These are phyloP conservation scores for Ambrosia hybrid DNA, from an alignment of 140 eudicot species.

Conservation along the genomic window DNA sequence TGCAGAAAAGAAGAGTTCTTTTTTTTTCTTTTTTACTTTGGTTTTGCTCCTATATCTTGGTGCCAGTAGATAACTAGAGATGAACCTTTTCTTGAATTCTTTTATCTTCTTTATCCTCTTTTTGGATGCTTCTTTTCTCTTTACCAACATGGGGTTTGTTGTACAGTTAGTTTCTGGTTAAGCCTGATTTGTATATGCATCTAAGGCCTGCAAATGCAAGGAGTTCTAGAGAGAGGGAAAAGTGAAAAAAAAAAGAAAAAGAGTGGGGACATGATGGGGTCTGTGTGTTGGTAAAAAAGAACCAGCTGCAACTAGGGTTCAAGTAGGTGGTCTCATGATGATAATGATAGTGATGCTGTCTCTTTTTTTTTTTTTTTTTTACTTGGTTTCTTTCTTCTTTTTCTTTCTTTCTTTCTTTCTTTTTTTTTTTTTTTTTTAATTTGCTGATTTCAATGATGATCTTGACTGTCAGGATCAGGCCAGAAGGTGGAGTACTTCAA, in stretches of 20 bases:
- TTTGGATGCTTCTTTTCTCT: conserved; percentile 43
- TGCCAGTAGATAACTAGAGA: conserved; percentile 44
- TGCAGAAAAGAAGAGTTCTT: conserved; percentile 39
- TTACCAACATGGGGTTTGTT: conserved; percentile 63
- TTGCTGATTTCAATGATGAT: conserved; percentile 73
- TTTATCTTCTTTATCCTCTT: conserved; percentile 36
- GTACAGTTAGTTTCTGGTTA: conserved; percentile 57
- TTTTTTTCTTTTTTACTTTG: conserved; percentile 7
- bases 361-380: background rate
- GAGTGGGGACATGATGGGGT: background rate
- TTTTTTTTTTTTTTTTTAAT: background rate
- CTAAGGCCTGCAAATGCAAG: conserved; percentile 36
- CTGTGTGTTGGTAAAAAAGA: conserved; percentile 45
- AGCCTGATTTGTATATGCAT: conserved; percentile 43
- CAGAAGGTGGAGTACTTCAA: conserved; percentile 93
- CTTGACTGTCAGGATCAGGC: conserved; percentile 79
- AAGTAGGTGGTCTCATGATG: conserved; percentile 45
- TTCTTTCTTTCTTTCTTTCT: background rate
- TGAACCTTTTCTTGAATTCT: conserved; percentile 47
- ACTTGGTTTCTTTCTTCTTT: too few species aligned
- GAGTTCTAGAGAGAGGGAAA: conserved; percentile 26
- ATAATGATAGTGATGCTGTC: conserved; percentile 44
- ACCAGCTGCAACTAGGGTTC: conserved; percentile 33
- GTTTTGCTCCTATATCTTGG: conserved; percentile 36
- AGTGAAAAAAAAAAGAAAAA: too few species aligned